phyloP scores from a whole-genome alignment of 495 filamentous ascomycete genomes.

The Neurospora sp. region DNA sequence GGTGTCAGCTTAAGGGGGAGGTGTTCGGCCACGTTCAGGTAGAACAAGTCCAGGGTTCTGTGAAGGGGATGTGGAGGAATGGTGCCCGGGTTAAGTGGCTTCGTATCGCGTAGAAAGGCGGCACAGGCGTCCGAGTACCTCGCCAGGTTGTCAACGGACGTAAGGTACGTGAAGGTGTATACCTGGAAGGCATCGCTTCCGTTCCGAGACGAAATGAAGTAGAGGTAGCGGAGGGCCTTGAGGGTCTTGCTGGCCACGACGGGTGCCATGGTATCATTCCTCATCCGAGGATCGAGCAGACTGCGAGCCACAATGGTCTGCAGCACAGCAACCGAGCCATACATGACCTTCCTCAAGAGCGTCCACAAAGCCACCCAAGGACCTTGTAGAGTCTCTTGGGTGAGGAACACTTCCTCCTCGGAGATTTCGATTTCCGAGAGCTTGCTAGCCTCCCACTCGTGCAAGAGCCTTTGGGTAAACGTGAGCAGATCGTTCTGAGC shows the following conservation, averaged over 20 bases:
- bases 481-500: constrained; percentile 60
- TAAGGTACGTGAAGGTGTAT: constrained; percentile 74
- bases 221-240: constrained; percentile 68
- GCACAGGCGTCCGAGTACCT: constrained; percentile 60
- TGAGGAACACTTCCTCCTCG: constrained; percentile 60
- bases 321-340: constrained; percentile 65
- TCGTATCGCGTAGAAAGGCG: constrained; percentile 58
- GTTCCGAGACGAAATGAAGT: constrained; percentile 76
- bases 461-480: constrained; percentile 60
- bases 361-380: constrained; percentile 77
- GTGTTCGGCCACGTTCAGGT: constrained; percentile 82
- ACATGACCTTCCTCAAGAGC: constrained; percentile 69
- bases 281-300: constrained; percentile 33
- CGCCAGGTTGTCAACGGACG: constrained; percentile 80
- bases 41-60: constrained; percentile 77
- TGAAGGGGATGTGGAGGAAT: constrained; percentile 70
- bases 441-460: constrained; percentile 80
- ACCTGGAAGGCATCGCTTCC: constrained; percentile 65
- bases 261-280: constrained; percentile 46
- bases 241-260: constrained; percentile 67
- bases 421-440: constrained; percentile 72
- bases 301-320: constrained; percentile 61
- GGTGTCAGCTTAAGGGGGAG: constrained; percentile 62
- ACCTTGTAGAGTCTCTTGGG: constrained; percentile 53
- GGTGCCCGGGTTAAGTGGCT: constrained; percentile 44